Conservation (phyloP, 371 early-diverging fungal species). For the Blakeslea trispora region DNA sequence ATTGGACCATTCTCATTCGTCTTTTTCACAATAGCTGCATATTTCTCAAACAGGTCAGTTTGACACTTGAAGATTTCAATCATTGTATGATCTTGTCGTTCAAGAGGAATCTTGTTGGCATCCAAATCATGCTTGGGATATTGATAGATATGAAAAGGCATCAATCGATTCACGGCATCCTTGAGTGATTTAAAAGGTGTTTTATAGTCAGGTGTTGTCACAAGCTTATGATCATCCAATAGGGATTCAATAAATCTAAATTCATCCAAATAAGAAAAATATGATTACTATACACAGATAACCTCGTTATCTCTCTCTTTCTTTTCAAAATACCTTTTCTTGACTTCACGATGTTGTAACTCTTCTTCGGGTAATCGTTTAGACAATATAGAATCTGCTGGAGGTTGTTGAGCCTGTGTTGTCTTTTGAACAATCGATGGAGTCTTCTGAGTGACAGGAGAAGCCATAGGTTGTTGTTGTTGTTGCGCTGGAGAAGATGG, state of each 20-base stretch:
- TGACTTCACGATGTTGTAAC: constrained; percentile 43
- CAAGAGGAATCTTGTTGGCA: constrained; percentile 52
- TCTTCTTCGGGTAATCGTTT: constrained; percentile 56
- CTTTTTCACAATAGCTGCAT: constrained; percentile 21
- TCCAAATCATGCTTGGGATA: constrained; percentile 66
- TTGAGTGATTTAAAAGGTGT: constrained; percentile 62
- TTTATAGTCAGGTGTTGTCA: constrained; percentile 51
- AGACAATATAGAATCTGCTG: constrained; percentile 34
- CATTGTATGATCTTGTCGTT: constrained; percentile 42
- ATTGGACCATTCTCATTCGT: constrained; percentile 18
- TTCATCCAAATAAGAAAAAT: too few relatives aligned
- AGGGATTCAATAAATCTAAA: constrained; percentile 36
- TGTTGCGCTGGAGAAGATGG: constrained; percentile 9
- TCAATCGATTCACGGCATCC: constrained; percentile 65
- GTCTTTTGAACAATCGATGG: background rate
- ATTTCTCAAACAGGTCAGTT: constrained; percentile 38
- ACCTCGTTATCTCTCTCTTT: background rate
- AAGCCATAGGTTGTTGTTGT: constrained; percentile 2
- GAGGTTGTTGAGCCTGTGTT: constrained; percentile 6
- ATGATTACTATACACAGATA: constrained; percentile 10
- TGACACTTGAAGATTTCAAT: constrained; percentile 48
- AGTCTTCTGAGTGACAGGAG: background rate
- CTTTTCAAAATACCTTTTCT: constrained; percentile 34
- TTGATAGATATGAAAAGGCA: constrained; percentile 77
- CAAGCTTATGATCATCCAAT: constrained; percentile 54